Evolutionary conservation across 352 stramenopile genomes (phyloP), one percentile per base, ranked within the genome.

Genomic region (Globisporangium alternatum): DNA sequence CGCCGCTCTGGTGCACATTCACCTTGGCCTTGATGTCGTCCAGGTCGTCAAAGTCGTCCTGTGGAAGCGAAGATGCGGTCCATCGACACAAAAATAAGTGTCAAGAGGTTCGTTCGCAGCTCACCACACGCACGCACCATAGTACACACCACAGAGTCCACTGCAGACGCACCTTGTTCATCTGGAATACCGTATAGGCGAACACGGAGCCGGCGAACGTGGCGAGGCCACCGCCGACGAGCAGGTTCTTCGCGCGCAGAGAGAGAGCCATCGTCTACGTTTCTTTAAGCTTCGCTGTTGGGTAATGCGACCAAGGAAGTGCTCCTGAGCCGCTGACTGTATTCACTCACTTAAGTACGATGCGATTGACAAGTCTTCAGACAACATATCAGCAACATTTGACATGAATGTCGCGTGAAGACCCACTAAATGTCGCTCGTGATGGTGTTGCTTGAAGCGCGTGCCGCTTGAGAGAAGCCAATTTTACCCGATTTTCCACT

Each of bases 41-140:
- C 63, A 94, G 62, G 60, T 88, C 85, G 47, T 86, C 83, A 59
- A 94, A 94, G 56, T 94, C 85, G 57, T 94, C 85, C 85, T 94
- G 63, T 25, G 60, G 9, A 49, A 25, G 10, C 35, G 0, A 65
- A 62, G 43, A 41, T 31, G 4, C 35, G 67, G 25, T 28, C 31
- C 31, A 37, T 37, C 5, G 31, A 12, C 19, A 56, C 8, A 43
- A 45, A 35, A 10, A 9, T 10, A 45, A n/a, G 58, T 25, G 52
- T 57, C 5, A 57, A 33, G 10, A 31, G 31, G 5, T 55, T 21
- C 25, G 31, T 56, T 39, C 28, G 49, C 56, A 51, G 35, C 60
- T 5, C 44, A 30, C 8, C 54, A 17, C 1, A 22, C 48, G 25
- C 2, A 28, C 25, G 25, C 25, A 28, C 25, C 25, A 28, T 19